These are phyloP conservation scores for Talaromyces rugulosus DNA, from an alignment of 2,329 filamentous ascomycete species.

Conservation along the genomic window DNA sequence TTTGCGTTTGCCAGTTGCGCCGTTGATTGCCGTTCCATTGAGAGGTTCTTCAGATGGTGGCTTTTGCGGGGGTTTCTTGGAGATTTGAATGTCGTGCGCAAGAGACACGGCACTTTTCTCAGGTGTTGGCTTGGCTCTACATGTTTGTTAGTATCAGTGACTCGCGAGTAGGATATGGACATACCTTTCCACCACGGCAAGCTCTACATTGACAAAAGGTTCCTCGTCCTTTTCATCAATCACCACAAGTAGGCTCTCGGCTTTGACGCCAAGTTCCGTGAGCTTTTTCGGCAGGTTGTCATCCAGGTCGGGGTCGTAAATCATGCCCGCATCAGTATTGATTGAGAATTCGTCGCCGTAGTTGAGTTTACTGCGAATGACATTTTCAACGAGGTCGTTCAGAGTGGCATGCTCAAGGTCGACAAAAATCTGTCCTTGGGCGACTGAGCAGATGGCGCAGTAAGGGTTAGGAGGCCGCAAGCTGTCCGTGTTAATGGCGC, in stretches of 20 bases:
- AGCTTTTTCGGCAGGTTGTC: slow-evolving; percentile 81
- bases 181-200: slow-evolving; percentile 46
- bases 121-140: slow-evolving; percentile 25
- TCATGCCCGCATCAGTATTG: slow-evolving; percentile 67
- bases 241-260: slow-evolving; percentile 74
- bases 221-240: slow-evolving; percentile 69
- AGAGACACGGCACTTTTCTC: slow-evolving; percentile 40
- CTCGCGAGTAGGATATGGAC: not conserved
- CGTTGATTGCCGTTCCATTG: slow-evolving; percentile 20
- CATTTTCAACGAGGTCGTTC: slow-evolving; percentile 69
- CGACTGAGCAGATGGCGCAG: slow-evolving; percentile 78
- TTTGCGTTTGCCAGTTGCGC: slow-evolving; percentile 39
- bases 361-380: slow-evolving; percentile 66
- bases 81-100: slow-evolving; percentile 41
- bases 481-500: slow-evolving; percentile 54
- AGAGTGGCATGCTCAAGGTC: slow-evolving; percentile 71
- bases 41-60: slow-evolving; percentile 26
- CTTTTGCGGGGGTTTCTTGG: slow-evolving; percentile 41
- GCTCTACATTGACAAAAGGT: slow-evolving; percentile 73
- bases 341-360: slow-evolving; percentile 80
- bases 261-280: slow-evolving; percentile 67
- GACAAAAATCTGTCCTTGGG: slow-evolving; percentile 62
- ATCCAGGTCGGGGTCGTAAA: slow-evolving; percentile 86
- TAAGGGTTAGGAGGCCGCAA: slow-evolving; percentile 66
- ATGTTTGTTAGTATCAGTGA: slow-evolving; percentile 13